Evolutionary conservation across 441 rosid species (phyloP), one percentile per base, ranked within the genome.

Genomic region (Raphanus hybrid): DNA sequence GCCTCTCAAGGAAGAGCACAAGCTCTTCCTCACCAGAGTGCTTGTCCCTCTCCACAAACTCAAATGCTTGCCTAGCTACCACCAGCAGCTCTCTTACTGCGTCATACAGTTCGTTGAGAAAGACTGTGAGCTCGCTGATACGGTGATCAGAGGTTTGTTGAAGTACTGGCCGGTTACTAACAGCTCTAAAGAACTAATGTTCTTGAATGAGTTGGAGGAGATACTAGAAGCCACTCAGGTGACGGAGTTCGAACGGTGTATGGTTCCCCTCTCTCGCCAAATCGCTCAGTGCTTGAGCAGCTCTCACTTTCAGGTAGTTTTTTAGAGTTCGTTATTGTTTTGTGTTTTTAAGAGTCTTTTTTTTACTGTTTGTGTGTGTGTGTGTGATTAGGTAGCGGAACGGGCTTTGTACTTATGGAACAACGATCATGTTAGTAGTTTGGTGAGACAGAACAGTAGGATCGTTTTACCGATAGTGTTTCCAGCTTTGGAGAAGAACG

Each of bases 111-210:
- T 93, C 72, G 95, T 90, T 63, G 97, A 92, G 84, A 92, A 92
- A 86, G 97, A 92, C 48, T 77, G 83, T 84, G 89, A 87, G 87
- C 95, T 93, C 65, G 88, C 98, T 11, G 97, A 90, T 82, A 83
- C 86, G 0, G 87, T 93, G 26, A 91, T 90, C 61, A 86, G 86
- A 84, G 96, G 93, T 64, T 75, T 91, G 10, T 82, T 91, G 60
- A 93, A 91, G 86, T 93, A 85, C 77, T 93, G 98, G 98, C 98
- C 95, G 0, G 74, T 90, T 70, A 89, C 95, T 23, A 92, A 92
- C 78, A 91, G 96, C 78, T 85, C 94, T 54, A 92, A 92, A 87
- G 96, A 92, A 82, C 91, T 93, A 69, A 88, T 93, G 94, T 93
- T 89, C 82, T 87, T 93, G 69, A 87, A 86, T 83, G 98, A 91